Evolutionary conservation across 139 green algal species (phyloP).

Genomic region (Desmodesmus armatus): DNA sequence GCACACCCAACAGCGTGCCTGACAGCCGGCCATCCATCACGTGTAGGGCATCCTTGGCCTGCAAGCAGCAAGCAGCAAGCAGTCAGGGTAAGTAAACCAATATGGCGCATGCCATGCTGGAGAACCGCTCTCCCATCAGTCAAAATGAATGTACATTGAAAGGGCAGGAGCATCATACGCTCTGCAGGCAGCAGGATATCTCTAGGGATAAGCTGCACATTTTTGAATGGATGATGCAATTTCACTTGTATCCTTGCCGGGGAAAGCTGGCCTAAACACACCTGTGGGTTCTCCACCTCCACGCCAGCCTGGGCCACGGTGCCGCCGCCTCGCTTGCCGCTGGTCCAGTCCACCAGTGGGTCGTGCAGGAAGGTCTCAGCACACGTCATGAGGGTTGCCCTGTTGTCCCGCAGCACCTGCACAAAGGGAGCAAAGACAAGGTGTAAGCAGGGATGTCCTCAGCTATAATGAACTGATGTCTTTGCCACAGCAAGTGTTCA

Average conservation of each 20-base stretch:
- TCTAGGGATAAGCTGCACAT: too few relatives aligned
- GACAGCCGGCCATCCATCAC: constrained; percentile 83
- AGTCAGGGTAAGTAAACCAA: not conserved
- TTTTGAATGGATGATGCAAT: too few relatives aligned
- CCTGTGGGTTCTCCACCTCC: constrained; percentile 34
- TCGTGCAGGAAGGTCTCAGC: constrained; percentile 98
- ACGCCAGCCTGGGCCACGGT: constrained; percentile 49
- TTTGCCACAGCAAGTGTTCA: not conserved
- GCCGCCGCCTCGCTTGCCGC: constrained; percentile 27
- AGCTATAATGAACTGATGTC: not conserved
- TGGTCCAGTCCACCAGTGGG: constrained; percentile 95
- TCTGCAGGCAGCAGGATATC: too few relatives aligned
- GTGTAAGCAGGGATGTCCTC: not conserved
- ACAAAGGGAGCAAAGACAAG: not conserved
- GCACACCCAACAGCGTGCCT: constrained; percentile 92
- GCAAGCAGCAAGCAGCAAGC: not conserved
- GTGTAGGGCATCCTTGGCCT: constrained; percentile 83
- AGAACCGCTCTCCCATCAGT: too few relatives aligned
- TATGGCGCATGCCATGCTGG: too few relatives aligned
- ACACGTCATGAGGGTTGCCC: constrained; percentile 88
- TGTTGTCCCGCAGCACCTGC: constrained; percentile 83
- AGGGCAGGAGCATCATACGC: too few relatives aligned
- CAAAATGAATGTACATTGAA: too few relatives aligned
- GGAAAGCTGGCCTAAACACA: too few relatives aligned
- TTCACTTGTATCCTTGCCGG: too few relatives aligned